These are phyloP conservation scores for Firmiana major DNA, from an alignment of 345 rosid species.

Conservation along the genomic window DNA sequence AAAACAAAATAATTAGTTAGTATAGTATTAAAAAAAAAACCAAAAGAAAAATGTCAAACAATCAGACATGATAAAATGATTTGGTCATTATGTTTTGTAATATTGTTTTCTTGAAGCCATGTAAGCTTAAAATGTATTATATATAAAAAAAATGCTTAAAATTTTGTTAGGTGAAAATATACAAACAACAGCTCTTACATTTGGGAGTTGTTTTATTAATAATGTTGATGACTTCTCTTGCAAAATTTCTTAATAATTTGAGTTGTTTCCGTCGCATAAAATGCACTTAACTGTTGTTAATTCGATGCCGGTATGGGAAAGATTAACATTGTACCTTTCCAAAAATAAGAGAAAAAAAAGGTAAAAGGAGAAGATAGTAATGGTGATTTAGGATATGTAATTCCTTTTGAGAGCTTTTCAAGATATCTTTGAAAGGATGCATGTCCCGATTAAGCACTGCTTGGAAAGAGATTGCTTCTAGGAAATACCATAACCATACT, in stretches of 20 bases:
- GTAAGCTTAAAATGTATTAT: no score
- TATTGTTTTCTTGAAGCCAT: no score
- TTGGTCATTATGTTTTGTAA: no score
- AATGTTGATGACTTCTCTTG: conserved; percentile 6
- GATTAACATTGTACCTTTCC: background rate
- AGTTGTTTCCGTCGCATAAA: conserved; percentile 1
- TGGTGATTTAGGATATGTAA: background rate
- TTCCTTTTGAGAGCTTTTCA: background rate
- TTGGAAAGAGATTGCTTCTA: background rate
- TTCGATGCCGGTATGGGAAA: background rate
- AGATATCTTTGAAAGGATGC: conserved; percentile 4
- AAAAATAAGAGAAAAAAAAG: background rate
- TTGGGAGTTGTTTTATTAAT: background rate
- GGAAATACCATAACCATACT: background rate
- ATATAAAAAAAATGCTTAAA: background rate
- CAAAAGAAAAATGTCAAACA: no score
- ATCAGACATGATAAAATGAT: no score
- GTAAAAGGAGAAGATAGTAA: background rate
- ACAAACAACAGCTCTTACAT: background rate
- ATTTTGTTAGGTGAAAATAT: conserved; percentile 8
- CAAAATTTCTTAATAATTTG: background rate
- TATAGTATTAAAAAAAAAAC: no score
- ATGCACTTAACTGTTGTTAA: conserved; percentile 2
- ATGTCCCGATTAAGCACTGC: background rate
- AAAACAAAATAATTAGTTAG: no score